Evolutionary conservation across 2,329 filamentous ascomycete species (phyloP), one percentile per base, ranked within the genome.

Genomic region (Alternaria rosae): DNA sequence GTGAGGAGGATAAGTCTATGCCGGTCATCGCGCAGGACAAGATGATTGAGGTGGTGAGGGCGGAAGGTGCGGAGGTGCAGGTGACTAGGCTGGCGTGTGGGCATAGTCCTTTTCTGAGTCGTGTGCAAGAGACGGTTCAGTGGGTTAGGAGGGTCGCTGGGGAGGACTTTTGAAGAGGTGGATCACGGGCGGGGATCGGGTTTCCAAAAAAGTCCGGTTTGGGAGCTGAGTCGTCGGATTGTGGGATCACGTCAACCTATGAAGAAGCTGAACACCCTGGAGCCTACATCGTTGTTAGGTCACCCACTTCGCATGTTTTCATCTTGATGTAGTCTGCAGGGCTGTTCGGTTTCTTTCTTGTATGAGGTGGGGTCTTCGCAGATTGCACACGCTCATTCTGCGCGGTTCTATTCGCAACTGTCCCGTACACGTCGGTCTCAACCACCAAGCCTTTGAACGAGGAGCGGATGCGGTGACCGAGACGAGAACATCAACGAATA

Each of bases 91-190:
- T 78, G 5, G 72, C 78, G 58, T 68, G 66, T 13, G 75, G 78
- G 1, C 81, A 83, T 66, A 81, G 78, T 65, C 81, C 80, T 17
- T 83, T 82, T 64, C 59, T 82, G 65, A 80, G 77, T 32, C 76
- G 70, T 68, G 76, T 79, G 0, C 74, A 73, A 47, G 73, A 73
- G 50, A 68, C 78, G 53, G 80, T 76, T 5, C 68, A 62, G 13
- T 73, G 75, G 59, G 68, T 82, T 48, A 58, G 66, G 59, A 60
- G 65, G 52, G 71, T 72, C 15, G 62, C 69, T 58, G 77, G 66
- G 57, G 74, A 61, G 48, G 26, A 26, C 12, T 6, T 53, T 2
- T 48, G 42, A 23, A 15, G 28, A 13, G 20, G 28, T 38, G 35
- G 35, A 38, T 17, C 17, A 3, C n/a, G n/a, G 2, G n/a, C 10